Base-by-base conservation (phyloP, 1,139 yeast genomes). In the Wickerhamiella infanticola region DNA sequence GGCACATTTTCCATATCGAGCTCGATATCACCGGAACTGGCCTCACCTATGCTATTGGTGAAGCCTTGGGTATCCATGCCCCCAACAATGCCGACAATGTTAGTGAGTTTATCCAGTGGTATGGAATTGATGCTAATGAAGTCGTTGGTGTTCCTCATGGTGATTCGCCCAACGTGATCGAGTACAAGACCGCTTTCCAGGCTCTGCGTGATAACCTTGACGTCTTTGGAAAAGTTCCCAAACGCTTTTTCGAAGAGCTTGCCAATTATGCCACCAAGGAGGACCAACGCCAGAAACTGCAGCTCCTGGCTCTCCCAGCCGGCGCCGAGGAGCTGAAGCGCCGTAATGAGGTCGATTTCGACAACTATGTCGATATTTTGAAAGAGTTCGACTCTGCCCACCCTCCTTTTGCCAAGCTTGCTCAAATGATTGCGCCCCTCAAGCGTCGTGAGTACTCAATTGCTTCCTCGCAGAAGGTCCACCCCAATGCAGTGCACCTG, bases 361-460 rank as follows among this genome's bases (percentile, higher is more conserved):
- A 71, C 61, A 77, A 85, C 37, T 88, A 82, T 61, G 85, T 78
- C 46, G 98, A 90, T 62, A 72, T 86, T 52, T 74, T 88, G 55
- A 77, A 75, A 54, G 79, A 83, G 59, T 90, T 83, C 72, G 70
- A 75, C 54, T 79, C 93, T 47, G 95, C 93, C 33, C 78, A 80
- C 63, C 96, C 96, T 25, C 58, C 75, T n/a, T 69, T 83, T 50
- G 72, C 72, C 47, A 86, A 83, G 39, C 73, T 90, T 57, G 76
- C 80, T 36, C 73, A 74, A 56, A 66, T 88, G 48, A 74, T 90
- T 55, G 75, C 94, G 25, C 93, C 95, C 29, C 73, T 88, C 63
- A 90, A 90, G 72, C 81, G 98, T 70, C 82, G 98, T 70, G 98
- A 90, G 66, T 90, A 90, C 63, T 88, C 97, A n/a, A 90, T 90